Evolutionary conservation across 129 eudicot species (phyloP), one percentile per base, ranked within the genome.

Genomic region (Centaurea solstitialis): DNA sequence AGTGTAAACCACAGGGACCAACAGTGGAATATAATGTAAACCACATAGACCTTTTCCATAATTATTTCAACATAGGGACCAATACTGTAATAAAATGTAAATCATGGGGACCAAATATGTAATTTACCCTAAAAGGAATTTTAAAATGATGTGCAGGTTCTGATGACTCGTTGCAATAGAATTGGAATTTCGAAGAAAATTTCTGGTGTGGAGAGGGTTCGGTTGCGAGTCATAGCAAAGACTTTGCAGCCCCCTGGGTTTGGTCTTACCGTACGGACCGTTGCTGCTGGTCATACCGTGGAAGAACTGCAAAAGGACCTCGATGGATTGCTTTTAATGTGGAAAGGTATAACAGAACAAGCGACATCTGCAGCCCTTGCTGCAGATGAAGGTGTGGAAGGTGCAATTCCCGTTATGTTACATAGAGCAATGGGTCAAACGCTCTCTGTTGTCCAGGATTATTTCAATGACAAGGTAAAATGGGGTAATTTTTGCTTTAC

Each of bases 351-450:
- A 37, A 73, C 90, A 33, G 98, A 93, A 78, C 90, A 91, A 85
- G 99, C 98, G 62, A 96, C 91, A 86, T 93, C 98, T 79, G 97
- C 97, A 26, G 94, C 97, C 57, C 99, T 92, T 87, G 99, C 99
- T 26, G 97, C 98, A 18, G 98, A 96, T 87, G 99, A 96, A 90
- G 99, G 98, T 40, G 92, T 96, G 24, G 93, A 91, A 79, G 97
- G 98, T 61, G 94, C 98, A 75, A 86, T 91, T 87, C 98, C 98
- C 77, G 97, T 90, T 77, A 78, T 96, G 86, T 84, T 96, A 87
- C 95, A 96, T 78, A 88, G 87, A 84, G 98, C 99, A 39, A 93
- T 96, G 99, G 92, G 95, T 22, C 95, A 96, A 84, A 96, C 99
- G 18, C 90, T 96, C 53, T 89, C 92, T 26, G 95, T 96, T 83